phyloP scores from a whole-genome alignment of 148 eudicot species.

The Beta vulgaris region DNA sequence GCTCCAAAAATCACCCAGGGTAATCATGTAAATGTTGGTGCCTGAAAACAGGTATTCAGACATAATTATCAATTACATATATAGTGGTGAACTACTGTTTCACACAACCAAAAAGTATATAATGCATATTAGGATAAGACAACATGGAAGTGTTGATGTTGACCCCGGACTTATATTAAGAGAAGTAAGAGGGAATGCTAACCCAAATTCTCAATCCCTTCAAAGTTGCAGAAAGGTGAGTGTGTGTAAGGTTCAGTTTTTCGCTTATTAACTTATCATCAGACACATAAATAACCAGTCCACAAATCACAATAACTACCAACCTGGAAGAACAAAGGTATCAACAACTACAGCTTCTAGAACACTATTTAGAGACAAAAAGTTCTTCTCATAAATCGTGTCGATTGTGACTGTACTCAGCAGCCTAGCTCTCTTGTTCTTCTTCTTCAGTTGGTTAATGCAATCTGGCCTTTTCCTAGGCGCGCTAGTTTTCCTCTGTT shows the following conservation, averaged over 20 bases:
- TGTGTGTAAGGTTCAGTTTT: neutral
- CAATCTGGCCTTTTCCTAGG: constrained; percentile 65
- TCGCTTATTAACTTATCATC: neutral
- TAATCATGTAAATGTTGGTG: constrained; percentile 76
- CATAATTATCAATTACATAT: neutral
- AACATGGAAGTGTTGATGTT: neutral
- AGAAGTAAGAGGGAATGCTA: neutral
- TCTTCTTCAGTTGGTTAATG: constrained; percentile 56
- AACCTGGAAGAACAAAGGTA: constrained; percentile 74
- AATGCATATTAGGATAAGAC: constrained; percentile 2
- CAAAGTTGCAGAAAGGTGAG: neutral
- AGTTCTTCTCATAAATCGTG: constrained; percentile 74
- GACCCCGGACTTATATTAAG: no score
- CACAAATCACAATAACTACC: neutral
- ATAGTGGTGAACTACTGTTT: neutral
- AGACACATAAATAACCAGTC: neutral
- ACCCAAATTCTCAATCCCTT: neutral
- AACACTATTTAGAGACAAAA: constrained; percentile 64
- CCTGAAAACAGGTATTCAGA: constrained; percentile 40
- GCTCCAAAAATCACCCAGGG: constrained; percentile 89
- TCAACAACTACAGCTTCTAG: constrained; percentile 78
- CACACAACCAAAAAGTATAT: neutral
- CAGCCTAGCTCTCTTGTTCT: constrained; percentile 63
- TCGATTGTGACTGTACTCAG: constrained; percentile 69
- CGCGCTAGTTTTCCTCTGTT: constrained; percentile 58